A percentile compares a stretch with the other conserved stretches of the same genome.
These are phyloP conservation scores for Claviceps cyperi DNA, from an alignment of 2,329 filamentous ascomycete genomes.

Conservation along the genomic window DNA sequence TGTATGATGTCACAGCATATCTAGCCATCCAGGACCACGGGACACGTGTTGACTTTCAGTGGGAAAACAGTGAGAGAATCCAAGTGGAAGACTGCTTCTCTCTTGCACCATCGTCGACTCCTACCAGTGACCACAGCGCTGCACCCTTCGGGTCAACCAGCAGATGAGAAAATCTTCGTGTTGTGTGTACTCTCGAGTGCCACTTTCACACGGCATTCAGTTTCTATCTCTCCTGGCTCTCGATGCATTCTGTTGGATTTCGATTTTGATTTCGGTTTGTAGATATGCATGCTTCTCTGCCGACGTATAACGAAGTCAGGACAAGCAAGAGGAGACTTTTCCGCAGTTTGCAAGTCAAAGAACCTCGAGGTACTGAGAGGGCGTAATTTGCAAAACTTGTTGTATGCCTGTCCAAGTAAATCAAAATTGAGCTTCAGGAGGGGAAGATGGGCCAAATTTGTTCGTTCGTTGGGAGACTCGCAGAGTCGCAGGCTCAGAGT, in stretches of 20 bases:
- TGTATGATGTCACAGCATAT: slow-evolving; percentile 32
- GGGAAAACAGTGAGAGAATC: slow-evolving; percentile 25
- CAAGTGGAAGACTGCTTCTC: slow-evolving; percentile 11
- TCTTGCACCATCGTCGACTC: slow-evolving; percentile 14
- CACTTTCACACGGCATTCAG: slow-evolving; percentile 31
- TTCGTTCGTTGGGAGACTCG: background rate
- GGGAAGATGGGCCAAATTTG: background rate
- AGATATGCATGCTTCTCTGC: slow-evolving; percentile 38
- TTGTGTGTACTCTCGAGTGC: slow-evolving; percentile 24
- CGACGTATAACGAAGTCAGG: slow-evolving; percentile 38
- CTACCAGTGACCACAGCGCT: slow-evolving; percentile 23
- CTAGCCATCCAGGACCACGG: slow-evolving; percentile 17
- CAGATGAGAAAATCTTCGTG: slow-evolving; percentile 42
- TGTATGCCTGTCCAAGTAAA: slow-evolving; percentile 1
- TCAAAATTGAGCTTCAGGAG: too few species aligned
- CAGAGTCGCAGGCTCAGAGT: slow-evolving; percentile 14
- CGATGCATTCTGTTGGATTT: slow-evolving; percentile 33
- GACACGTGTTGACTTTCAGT: slow-evolving; percentile 9
- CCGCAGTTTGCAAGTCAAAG: slow-evolving; percentile 29
- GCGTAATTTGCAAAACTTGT: slow-evolving; percentile 25
- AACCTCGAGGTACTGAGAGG: slow-evolving; percentile 32
- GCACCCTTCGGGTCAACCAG: slow-evolving; percentile 29
- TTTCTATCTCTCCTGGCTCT: slow-evolving; percentile 40
- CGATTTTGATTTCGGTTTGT: slow-evolving; percentile 12
- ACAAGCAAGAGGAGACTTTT: slow-evolving; percentile 42